Evolutionary conservation across 2,329 filamentous ascomycete genomes (phyloP).

Genomic region (Coniochaeta pulveracea): DNA sequence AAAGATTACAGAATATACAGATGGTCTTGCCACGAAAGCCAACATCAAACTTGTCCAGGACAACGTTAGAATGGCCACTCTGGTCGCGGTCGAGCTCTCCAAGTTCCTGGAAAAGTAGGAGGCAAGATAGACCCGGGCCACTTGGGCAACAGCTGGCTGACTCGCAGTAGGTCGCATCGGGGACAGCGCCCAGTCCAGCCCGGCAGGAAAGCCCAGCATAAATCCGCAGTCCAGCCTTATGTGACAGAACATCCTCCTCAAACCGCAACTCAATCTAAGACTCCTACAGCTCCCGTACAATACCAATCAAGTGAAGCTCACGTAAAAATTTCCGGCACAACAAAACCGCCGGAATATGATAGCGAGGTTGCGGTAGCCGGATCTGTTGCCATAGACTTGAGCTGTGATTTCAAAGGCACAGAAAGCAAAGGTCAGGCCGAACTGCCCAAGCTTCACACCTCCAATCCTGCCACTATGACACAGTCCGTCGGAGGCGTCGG

Average conservation of each 20-base stretch:
- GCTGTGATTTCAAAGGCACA: conserved; percentile 57
- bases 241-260: no score
- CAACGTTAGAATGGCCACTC: conserved; percentile 44
- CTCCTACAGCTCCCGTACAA: background rate
- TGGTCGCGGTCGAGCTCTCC: conserved; percentile 41
- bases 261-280: background rate
- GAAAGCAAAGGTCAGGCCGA: conserved; percentile 11
- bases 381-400: conserved; percentile 79
- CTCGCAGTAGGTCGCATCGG: no score
- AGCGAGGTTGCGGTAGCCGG: conserved; percentile 84
- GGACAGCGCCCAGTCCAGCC: no score
- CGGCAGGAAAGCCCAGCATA: no score
- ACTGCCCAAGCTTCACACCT: conserved; percentile 57
- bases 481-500: conserved; percentile 87
- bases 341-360: conserved; percentile 17
- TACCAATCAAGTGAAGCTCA: no score
- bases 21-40: conserved; percentile 58
- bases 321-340: background rate
- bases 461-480: conserved; percentile 70
- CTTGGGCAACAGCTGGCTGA: no score
- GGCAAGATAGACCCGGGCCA: no score
- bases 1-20: conserved; percentile 69
- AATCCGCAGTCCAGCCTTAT: no score
- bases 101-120: conserved; percentile 29
- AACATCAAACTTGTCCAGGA: conserved; percentile 53